phyloP scores from a whole-genome alignment of 441 rosid genomes.

The Eruca vesicaria region DNA sequence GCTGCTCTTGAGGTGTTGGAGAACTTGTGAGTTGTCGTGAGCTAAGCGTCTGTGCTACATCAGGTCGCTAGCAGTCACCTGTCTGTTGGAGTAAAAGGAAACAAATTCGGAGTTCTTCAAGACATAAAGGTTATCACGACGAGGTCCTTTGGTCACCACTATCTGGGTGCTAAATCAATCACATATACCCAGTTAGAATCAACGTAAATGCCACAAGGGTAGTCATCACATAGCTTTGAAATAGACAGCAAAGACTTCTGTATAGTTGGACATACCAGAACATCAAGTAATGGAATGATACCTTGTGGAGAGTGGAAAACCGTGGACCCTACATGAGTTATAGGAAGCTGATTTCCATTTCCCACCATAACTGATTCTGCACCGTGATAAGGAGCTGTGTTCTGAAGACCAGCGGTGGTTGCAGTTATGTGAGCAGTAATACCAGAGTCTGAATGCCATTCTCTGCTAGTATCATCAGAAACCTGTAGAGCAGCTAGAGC shows the following conservation, averaged over 20 bases:
- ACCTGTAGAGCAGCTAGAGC: background rate
- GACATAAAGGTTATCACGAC: background rate
- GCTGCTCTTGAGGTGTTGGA: background rate
- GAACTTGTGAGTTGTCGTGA: background rate
- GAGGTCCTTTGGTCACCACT: background rate
- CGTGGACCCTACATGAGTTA: background rate
- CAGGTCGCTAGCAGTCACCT: background rate
- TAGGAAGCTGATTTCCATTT: background rate
- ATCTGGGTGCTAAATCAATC: background rate
- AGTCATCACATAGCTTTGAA: background rate
- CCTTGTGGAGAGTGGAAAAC: background rate
- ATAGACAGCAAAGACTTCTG: background rate
- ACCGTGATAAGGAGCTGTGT: background rate
- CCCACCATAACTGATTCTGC: background rate
- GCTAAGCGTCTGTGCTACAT: background rate
- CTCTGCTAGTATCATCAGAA: background rate
- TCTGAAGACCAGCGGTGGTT: accelerated
- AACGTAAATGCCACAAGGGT: background rate
- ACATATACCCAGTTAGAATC: background rate
- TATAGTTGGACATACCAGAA: background rate
- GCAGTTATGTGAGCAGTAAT: background rate
- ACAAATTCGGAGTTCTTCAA: background rate
- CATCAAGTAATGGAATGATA: background rate
- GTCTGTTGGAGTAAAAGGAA: background rate
- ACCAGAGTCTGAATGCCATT: background rate